Evolutionary conservation across 2,329 filamentous ascomycete genomes (phyloP).

Genomic region (Alternaria atra): DNA sequence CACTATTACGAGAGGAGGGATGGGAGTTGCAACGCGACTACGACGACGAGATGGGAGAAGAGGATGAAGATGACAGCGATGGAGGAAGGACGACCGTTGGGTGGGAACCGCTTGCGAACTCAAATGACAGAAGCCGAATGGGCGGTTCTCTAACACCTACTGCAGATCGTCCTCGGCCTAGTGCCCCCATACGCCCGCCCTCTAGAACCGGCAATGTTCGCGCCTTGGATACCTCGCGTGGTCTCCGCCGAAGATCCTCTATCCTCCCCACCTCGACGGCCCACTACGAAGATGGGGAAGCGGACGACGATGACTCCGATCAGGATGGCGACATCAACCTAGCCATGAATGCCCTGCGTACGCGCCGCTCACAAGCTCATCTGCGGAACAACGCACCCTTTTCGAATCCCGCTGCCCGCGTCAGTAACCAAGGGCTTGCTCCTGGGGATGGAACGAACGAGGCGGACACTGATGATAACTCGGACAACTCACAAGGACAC

Average conservation of each 20-base stretch:
- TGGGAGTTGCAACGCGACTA: constrained; percentile 53
- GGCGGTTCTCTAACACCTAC: constrained; percentile 58
- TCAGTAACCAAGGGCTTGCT: constrained; percentile 35
- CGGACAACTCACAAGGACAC: constrained; percentile 49
- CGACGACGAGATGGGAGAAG: constrained; percentile 51
- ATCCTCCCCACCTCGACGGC: constrained; percentile 46
- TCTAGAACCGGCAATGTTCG: constrained; percentile 48
- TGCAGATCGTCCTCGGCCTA: constrained; percentile 56
- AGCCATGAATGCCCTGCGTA: constrained; percentile 47
- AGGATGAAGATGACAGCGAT: constrained; percentile 53
- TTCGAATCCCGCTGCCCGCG: constrained; percentile 33
- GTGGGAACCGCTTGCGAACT: constrained; percentile 56
- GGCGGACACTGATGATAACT: constrained; percentile 51
- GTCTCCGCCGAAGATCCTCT: constrained; percentile 51
- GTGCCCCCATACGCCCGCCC: constrained; percentile 51
- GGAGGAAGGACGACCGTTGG: constrained; percentile 56
- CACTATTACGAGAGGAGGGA: constrained; percentile 46
- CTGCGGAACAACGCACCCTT: constrained; percentile 42
- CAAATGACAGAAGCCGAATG: constrained; percentile 56
- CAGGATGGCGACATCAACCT: constrained; percentile 50
- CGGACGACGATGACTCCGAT: constrained; percentile 55
- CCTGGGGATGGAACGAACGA: constrained; percentile 39
- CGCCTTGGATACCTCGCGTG: constrained; percentile 47
- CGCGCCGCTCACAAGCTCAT: constrained; percentile 46
- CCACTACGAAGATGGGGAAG: constrained; percentile 54